Evolutionary conservation across 257 asterid species (phyloP).

Genomic region (Solanum sejunctum): DNA sequence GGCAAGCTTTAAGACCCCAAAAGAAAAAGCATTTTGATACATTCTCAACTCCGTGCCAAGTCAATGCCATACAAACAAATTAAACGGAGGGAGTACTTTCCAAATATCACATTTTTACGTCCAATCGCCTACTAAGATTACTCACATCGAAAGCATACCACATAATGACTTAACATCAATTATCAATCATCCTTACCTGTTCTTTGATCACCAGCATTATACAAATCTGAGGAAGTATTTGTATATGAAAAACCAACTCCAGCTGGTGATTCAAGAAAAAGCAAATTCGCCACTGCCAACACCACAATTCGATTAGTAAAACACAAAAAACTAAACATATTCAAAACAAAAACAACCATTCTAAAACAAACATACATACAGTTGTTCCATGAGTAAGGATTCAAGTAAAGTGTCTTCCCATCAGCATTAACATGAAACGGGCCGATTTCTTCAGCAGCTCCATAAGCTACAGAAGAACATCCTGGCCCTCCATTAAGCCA

Average conservation of each 20-base stretch:
- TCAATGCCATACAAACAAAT: too few relatives aligned
- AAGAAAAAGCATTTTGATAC: too few relatives aligned
- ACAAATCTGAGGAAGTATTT: slow-evolving; percentile 78
- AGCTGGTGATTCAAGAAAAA: slow-evolving; percentile 93
- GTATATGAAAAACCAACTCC: slow-evolving; percentile 98
- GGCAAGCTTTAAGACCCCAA: too few relatives aligned
- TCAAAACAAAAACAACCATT: neutral
- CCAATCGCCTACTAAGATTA: neutral
- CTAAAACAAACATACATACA: slow-evolving; percentile 37
- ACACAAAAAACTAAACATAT: neutral
- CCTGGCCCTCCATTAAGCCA: slow-evolving; percentile 99
- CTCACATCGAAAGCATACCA: neutral
- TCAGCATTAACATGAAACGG: slow-evolving; percentile 80
- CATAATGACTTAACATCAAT: slow-evolving; percentile 2
- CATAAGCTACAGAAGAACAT: slow-evolving; percentile 94
- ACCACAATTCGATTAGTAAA: neutral
- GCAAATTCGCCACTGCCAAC: slow-evolving; percentile 86
- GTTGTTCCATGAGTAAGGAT: slow-evolving; percentile 89
- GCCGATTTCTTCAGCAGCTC: slow-evolving; percentile 92
- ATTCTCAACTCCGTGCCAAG: too few relatives aligned
- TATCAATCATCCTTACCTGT: slow-evolving; percentile 45
- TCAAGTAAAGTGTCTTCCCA: slow-evolving; percentile 72
- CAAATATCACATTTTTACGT: neutral
- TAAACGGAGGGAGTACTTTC: neutral
- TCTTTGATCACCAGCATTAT: slow-evolving; percentile 66